These are phyloP conservation scores for Fusarium palustre DNA, from an alignment of 2,329 filamentous ascomycete species.

Conservation along the genomic window DNA sequence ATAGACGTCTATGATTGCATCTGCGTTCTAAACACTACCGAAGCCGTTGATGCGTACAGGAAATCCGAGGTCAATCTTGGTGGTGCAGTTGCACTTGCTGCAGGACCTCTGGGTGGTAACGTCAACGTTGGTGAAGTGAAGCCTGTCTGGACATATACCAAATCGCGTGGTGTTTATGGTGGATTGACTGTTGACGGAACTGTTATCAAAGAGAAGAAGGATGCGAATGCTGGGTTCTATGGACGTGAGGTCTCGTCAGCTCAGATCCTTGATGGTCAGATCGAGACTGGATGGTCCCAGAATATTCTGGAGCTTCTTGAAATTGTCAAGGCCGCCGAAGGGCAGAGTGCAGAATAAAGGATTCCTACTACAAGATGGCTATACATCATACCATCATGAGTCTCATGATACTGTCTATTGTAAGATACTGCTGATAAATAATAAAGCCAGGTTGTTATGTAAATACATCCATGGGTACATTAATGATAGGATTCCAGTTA, in stretches of 20 bases:
- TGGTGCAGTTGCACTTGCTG: constrained; percentile 7
- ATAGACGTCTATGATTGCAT: constrained; percentile 21
- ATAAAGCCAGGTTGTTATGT: too few relatives aligned
- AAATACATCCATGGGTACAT: too few relatives aligned
- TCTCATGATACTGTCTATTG: background rate
- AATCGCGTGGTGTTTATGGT: constrained; percentile 8
- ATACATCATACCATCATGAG: too few relatives aligned
- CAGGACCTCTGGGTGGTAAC: constrained; percentile 3
- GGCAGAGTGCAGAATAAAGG: background rate
- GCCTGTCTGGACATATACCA: constrained; percentile 20
- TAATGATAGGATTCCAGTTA: too few relatives aligned
- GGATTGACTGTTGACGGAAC: constrained; percentile 21
- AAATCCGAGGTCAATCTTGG: constrained; percentile 16
- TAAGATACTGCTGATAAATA: background rate
- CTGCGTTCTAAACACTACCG: constrained; percentile 8
- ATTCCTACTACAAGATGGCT: background rate
- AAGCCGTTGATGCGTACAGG: constrained; percentile 7
- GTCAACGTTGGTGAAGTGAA: constrained; percentile 1
- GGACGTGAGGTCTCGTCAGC: background rate
- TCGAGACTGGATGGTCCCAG: background rate
- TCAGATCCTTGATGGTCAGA: background rate
- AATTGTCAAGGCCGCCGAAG: constrained; percentile 7
- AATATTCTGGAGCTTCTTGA: background rate
- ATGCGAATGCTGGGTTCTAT: background rate
- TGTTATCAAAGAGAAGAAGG: background rate